These are phyloP conservation scores for Cutaneotrichosporon sp. DNA, from an alignment of 1,284 basidiomycete genomes.

Conservation along the genomic window DNA sequence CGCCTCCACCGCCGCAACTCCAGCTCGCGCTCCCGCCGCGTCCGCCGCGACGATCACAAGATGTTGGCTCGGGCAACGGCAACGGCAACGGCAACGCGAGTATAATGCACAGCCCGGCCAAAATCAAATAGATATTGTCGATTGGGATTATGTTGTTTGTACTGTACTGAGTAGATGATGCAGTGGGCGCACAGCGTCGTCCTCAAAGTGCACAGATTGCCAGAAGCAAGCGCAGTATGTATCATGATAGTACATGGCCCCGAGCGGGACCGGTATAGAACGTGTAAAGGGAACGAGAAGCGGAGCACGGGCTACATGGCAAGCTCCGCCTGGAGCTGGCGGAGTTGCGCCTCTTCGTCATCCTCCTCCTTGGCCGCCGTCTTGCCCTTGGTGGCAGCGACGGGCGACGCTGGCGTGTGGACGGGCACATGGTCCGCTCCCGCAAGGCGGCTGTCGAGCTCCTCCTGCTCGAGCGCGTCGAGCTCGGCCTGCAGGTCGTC, in stretches of 20 bases:
- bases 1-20: slow-evolving; percentile 2
- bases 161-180: slow-evolving; percentile 7
- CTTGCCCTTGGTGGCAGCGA: neutral
- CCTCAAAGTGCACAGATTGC: neutral
- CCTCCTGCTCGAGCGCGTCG: slow-evolving; percentile 86
- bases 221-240: slow-evolving; percentile 1
- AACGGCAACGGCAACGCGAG: neutral
- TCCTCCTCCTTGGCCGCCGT: slow-evolving; percentile 63
- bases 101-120: slow-evolving; percentile 5
- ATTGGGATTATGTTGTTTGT: slow-evolving; percentile 9
- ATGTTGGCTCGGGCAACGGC: neutral
- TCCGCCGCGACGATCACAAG: slow-evolving; percentile 3
- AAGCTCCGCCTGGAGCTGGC: slow-evolving; percentile 84
- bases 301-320: slow-evolving; percentile 63
- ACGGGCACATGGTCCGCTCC: slow-evolving; percentile 88
- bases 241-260: slow-evolving; percentile 8
- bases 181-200: slow-evolving; percentile 2
- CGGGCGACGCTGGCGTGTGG: slow-evolving; percentile 66
- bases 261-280: neutral
- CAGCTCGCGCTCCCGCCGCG: slow-evolving; percentile 4
- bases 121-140: slow-evolving; percentile 1
- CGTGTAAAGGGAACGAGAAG: neutral
- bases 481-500: slow-evolving; percentile 81
- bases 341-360: slow-evolving; percentile 90
- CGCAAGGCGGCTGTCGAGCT: slow-evolving; percentile 80